Evolutionary conservation across 805 yeast species (phyloP).

Genomic region (Metschnikowia kofuensis): DNA sequence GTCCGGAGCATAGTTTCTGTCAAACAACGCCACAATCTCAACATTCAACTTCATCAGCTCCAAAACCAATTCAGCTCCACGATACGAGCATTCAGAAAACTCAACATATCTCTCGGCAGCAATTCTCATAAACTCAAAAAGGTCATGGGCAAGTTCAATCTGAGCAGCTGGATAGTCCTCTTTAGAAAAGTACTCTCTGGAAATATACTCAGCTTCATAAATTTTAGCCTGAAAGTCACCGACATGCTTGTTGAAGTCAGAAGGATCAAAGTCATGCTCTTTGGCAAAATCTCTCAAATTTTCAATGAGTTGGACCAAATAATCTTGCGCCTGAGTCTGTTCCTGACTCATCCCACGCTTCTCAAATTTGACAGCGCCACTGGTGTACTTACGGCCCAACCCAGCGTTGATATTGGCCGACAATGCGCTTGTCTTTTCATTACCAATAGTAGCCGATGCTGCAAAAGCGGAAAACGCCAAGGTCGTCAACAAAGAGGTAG

Average conservation of each 20-base stretch:
- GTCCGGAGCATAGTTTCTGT: background rate
- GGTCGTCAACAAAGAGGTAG: background rate
- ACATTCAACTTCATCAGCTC: background rate
- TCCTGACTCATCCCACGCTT: background rate
- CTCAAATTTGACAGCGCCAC: background rate
- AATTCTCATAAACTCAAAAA: background rate
- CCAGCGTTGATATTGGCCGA: background rate
- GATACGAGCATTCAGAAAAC: background rate
- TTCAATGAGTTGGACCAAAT: background rate
- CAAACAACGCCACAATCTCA: background rate
- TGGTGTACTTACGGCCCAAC: background rate
- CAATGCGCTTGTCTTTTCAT: background rate
- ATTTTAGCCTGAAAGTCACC: background rate
- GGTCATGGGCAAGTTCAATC: background rate
- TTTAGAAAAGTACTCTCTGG: background rate
- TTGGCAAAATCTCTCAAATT: background rate
- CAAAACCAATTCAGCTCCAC: background rate
- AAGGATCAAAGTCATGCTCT: background rate
- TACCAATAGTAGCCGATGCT: background rate
- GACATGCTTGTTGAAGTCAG: background rate
- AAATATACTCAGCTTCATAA: background rate
- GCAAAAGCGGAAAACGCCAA: background rate
- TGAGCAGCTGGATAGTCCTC: background rate
- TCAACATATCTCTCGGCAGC: background rate
- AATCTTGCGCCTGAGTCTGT: background rate